phyloP scores from a whole-genome alignment of 177 flowering plant species.

The Vitis hybrid region DNA sequence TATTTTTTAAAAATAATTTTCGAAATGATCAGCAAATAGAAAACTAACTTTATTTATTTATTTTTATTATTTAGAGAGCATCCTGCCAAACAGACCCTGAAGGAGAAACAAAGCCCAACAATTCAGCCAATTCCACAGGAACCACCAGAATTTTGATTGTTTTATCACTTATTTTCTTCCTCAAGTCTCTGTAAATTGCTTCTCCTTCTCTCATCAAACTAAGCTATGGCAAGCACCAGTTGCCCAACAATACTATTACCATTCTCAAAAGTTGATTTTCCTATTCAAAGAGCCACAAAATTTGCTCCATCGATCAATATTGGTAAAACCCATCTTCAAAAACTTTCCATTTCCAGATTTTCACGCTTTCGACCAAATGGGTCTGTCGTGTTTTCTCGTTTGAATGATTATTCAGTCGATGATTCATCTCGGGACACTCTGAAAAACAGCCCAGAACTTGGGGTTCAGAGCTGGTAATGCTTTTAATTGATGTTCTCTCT shows the following conservation, averaged over 20 bases:
- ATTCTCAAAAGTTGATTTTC: constrained; percentile 11
- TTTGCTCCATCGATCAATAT: constrained; percentile 1
- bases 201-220: not conserved
- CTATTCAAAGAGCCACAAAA: not conserved
- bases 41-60: too few species aligned
- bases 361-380: constrained; percentile 15
- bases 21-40: too few species aligned
- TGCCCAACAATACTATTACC: constrained; percentile 15
- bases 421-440: not conserved
- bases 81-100: too few species aligned
- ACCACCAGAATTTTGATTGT: too few species aligned
- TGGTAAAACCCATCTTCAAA: constrained; percentile 4
- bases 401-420: constrained; percentile 18
- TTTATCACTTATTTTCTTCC: too few species aligned
- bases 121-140: too few species aligned
- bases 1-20: too few species aligned
- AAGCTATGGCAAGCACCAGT: constrained; percentile 30
- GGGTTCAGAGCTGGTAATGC: constrained; percentile 28
- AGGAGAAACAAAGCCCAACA: too few species aligned
- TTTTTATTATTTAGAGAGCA: too few species aligned
- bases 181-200: not conserved
- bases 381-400: constrained; percentile 16
- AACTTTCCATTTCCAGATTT: not conserved
- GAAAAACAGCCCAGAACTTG: constrained; percentile 3
- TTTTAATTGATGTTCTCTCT: not conserved